phyloP scores from a whole-genome alignment of 1,284 basidiomycete genomes.

The Pterulicium gracile region DNA sequence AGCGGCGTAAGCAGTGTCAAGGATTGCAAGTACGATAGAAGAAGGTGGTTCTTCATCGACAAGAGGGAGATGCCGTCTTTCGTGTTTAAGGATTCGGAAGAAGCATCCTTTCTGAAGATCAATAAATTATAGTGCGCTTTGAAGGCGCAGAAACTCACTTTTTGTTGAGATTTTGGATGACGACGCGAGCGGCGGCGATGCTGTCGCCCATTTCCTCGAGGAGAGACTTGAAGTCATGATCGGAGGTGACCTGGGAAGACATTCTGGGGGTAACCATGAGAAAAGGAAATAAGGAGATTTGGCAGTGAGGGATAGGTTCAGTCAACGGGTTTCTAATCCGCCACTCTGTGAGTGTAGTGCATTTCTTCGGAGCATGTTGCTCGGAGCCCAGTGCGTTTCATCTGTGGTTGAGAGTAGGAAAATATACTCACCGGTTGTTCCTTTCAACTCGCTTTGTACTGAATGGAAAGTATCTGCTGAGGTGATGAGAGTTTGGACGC shows the following conservation, averaged over 20 bases:
- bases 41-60: slow-evolving; percentile 77
- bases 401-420: slow-evolving; percentile 23
- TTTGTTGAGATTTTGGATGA: slow-evolving; percentile 40
- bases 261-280: too few species aligned
- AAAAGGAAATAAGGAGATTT: too few species aligned
- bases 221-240: slow-evolving; percentile 64
- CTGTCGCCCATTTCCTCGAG: slow-evolving; percentile 51
- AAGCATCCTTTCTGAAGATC: slow-evolving; percentile 16
- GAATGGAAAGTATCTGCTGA: too few species aligned
- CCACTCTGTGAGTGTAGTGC: slow-evolving; percentile 65
- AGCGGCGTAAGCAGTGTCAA: slow-evolving; percentile 69
- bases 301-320: too few species aligned
- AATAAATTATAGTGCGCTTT: not conserved
- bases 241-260: slow-evolving; percentile 89
- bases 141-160: slow-evolving; percentile 30
- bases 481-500: not conserved
- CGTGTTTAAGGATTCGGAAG: slow-evolving; percentile 42
- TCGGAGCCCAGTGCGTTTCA: slow-evolving; percentile 92
- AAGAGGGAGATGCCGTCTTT: slow-evolving; percentile 85
- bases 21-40: slow-evolving; percentile 85
- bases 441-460: too few species aligned
- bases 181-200: slow-evolving; percentile 48
- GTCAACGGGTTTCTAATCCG: too few species aligned
- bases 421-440: slow-evolving; percentile 6
- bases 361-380: slow-evolving; percentile 42